Evolutionary conservation across 2,329 filamentous ascomycete genomes (phyloP).

Genomic region (Calonectria pseudoturangicola): DNA sequence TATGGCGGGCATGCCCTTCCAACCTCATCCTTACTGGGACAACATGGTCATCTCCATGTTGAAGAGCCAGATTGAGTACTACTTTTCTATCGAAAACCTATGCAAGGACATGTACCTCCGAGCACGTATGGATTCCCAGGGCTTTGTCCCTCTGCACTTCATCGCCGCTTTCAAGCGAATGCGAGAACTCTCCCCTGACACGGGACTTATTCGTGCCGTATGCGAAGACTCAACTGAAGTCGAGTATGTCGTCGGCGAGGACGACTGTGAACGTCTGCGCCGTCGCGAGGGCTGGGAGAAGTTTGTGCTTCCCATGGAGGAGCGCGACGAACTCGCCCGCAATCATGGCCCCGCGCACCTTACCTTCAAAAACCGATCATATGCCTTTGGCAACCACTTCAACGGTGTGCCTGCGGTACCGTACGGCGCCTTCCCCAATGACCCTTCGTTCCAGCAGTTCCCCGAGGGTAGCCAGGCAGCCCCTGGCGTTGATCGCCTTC

Average conservation of each 20-base stretch:
- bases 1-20: constrained; percentile 60
- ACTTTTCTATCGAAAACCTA: constrained; percentile 96
- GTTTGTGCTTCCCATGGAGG: constrained; percentile 83
- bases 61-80: constrained; percentile 84
- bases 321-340: constrained; percentile 83
- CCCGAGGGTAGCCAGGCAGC: constrained; percentile 59
- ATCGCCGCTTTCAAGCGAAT: constrained; percentile 90
- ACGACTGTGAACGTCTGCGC: constrained; percentile 87
- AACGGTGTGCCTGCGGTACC: constrained; percentile 57
- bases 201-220: constrained; percentile 83
- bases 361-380: constrained; percentile 60
- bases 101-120: constrained; percentile 94
- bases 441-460: constrained; percentile 56
- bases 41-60: constrained; percentile 68
- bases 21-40: constrained; percentile 69
- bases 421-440: constrained; percentile 57
- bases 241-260: constrained; percentile 84
- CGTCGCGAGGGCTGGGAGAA: constrained; percentile 84
- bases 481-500: constrained; percentile 60
- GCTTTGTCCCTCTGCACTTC: constrained; percentile 87
- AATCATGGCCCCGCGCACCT: constrained; percentile 77
- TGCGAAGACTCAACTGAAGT: constrained; percentile 83
- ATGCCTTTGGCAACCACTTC: constrained; percentile 56
- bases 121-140: constrained; percentile 94
- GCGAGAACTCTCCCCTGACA: constrained; percentile 70